Percentiles rank a stretch among this genome's conserved stretches.
Evolutionary conservation across 1,139 yeast species (phyloP).

Genomic region (Hansenula lynferdii): DNA sequence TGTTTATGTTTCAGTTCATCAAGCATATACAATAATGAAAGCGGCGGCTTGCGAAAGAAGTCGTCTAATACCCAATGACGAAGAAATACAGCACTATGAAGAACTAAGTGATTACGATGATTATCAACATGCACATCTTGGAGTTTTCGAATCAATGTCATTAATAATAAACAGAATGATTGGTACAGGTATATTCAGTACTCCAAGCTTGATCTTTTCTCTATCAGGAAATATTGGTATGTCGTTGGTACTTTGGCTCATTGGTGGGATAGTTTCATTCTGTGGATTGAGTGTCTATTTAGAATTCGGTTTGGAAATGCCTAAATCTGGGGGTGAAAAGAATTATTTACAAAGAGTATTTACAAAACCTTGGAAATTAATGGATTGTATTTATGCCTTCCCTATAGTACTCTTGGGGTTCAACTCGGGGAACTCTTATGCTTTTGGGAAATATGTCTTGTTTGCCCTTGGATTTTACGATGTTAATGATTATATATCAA

Average conservation of each 20-base stretch:
- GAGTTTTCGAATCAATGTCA: constrained; percentile 23
- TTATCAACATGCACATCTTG: constrained; percentile 10
- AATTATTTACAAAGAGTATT: constrained; percentile 42
- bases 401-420: constrained; percentile 45
- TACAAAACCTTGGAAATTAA: constrained; percentile 31
- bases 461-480: constrained; percentile 31
- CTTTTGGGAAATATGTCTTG: constrained; percentile 44
- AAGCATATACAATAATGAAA: no score
- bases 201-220: constrained; percentile 44
- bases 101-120: background rate
- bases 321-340: constrained; percentile 47
- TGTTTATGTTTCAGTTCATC: no score
- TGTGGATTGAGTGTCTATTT: constrained; percentile 43
- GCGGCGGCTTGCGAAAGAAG: no score
- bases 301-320: constrained; percentile 44
- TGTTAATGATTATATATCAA: constrained; percentile 28
- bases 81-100: background rate
- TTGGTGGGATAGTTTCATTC: constrained; percentile 42
- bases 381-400: constrained; percentile 42
- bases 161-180: constrained; percentile 47
- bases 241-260: constrained; percentile 35
- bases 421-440: constrained; percentile 47
- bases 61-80: constrained; percentile 1
- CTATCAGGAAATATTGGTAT: constrained; percentile 40
- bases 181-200: constrained; percentile 48